These are phyloP conservation scores for Candida wancherniae DNA, from an alignment of 805 yeast genomes.

Conservation along the genomic window DNA sequence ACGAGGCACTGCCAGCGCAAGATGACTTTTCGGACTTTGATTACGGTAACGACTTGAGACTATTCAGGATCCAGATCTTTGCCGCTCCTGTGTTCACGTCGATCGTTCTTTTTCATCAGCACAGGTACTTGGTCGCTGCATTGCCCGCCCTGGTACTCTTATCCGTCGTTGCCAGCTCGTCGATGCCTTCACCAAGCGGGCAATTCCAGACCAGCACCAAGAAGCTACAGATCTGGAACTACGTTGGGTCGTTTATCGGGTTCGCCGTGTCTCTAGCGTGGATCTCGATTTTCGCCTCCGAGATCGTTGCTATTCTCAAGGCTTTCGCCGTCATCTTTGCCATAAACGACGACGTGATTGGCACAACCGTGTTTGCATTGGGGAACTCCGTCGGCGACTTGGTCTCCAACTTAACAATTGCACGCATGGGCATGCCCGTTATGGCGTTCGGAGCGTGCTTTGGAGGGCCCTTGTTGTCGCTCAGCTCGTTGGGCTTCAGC, in stretches of 20 bases:
- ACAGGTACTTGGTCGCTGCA: no score
- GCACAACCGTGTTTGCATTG: constrained; percentile 82
- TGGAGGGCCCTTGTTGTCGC: constrained; percentile 83
- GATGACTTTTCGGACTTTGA: constrained; percentile 4
- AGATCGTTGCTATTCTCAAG: constrained; percentile 61
- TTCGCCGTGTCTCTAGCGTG: constrained; percentile 63
- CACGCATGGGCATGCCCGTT: constrained; percentile 73
- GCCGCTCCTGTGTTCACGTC: constrained; percentile 5
- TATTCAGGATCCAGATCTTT: constrained; percentile 9
- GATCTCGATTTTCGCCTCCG: constrained; percentile 66
- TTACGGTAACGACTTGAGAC: constrained; percentile 6
- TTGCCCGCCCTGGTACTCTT: constrained; percentile 2
- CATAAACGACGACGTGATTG: constrained; percentile 74
- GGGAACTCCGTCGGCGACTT: constrained; percentile 93
- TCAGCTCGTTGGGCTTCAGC: constrained; percentile 77
- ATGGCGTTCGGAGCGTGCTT: constrained; percentile 96
- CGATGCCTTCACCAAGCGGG: constrained; percentile 3
- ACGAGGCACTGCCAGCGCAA: neutral
- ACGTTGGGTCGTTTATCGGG: constrained; percentile 45
- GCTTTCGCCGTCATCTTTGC: constrained; percentile 54
- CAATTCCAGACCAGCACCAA: constrained; percentile 7
- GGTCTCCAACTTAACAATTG: constrained; percentile 75
- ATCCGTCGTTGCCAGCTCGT: constrained; percentile 1
- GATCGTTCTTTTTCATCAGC: no score
- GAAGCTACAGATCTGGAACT: constrained; percentile 13